Conservation (phyloP, 257 asterid species). For the Coffea canephora region DNA sequence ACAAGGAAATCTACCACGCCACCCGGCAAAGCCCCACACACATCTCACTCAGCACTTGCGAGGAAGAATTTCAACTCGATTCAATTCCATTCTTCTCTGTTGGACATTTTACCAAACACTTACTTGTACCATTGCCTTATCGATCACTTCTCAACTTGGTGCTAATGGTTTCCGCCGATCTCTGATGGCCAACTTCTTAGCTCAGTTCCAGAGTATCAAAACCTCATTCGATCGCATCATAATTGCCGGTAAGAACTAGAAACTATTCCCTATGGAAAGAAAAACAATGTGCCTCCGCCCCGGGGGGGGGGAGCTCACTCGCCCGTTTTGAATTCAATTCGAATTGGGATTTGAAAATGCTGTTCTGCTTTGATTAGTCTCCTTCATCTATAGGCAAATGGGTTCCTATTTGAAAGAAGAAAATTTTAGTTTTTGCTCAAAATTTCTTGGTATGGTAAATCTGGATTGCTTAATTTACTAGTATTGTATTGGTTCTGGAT, state of each 20-base stretch:
- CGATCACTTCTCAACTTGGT: slow-evolving; percentile 5
- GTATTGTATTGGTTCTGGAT: not conserved
- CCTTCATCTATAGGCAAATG: not conserved
- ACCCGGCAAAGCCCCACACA: not conserved
- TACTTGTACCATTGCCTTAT: not conserved
- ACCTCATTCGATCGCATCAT: slow-evolving; percentile 71
- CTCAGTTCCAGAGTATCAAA: slow-evolving; percentile 95
- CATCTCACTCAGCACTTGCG: slow-evolving; percentile 1
- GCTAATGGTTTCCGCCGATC: slow-evolving; percentile 17
- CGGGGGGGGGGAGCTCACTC: too few relatives aligned
- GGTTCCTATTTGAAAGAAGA: not conserved
- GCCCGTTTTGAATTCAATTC: too few relatives aligned
- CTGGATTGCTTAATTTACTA: slow-evolving; percentile 4
- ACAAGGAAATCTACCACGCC: slow-evolving; percentile 10
- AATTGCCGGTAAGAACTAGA: slow-evolving; percentile 60
- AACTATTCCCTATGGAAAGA: not conserved
- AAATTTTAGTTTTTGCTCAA: not conserved
- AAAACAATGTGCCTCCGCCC: too few relatives aligned
- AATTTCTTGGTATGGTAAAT: not conserved
- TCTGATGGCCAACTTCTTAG: slow-evolving; percentile 83
- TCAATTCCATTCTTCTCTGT: not conserved
- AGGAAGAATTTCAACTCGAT: not conserved
- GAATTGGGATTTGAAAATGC: not conserved
- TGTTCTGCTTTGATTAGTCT: slow-evolving; percentile 8
- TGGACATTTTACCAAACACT: slow-evolving; percentile 9